Percentiles rank a stretch among this genome's conserved stretches.
phyloP scores from a whole-genome alignment of 768 basidiomycete genomes.

The Leucocoprinus leucothites region DNA sequence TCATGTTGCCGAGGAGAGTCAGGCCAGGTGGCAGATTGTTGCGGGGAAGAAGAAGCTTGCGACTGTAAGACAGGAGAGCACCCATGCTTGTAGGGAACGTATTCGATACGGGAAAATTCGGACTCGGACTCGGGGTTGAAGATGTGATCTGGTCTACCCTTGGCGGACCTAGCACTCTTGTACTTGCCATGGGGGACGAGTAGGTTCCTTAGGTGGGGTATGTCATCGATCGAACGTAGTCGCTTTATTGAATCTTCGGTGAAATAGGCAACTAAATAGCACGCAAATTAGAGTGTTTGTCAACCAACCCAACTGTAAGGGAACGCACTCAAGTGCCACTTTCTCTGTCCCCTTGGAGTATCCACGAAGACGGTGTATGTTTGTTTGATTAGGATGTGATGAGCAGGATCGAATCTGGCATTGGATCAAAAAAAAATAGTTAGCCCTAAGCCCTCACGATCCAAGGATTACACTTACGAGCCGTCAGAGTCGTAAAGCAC shows the following conservation, averaged over 20 bases:
- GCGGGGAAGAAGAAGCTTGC: conserved; percentile 17
- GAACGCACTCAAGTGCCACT: conserved; percentile 76
- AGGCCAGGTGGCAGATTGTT: conserved; percentile 16
- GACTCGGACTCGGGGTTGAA: conserved; percentile 41
- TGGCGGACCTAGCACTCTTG: conserved; percentile 66
- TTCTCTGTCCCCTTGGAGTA: conserved; percentile 61
- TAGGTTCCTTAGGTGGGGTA: conserved; percentile 47
- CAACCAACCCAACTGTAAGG: conserved; percentile 1
- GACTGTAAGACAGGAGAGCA: conserved; percentile 19
- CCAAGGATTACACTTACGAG: conserved; percentile 19
- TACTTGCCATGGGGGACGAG: conserved; percentile 65
- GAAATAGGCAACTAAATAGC: conserved; percentile 67
- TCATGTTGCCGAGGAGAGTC: conserved; percentile 17
- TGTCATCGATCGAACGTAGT: conserved; percentile 61
- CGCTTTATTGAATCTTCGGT: conserved; percentile 65
- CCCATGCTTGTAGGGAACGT: conserved; percentile 39
- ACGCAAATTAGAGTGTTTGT: background rate
- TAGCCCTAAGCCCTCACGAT: background rate
- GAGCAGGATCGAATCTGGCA: conserved; percentile 29
- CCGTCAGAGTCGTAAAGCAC: conserved; percentile 34
- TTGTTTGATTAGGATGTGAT: conserved; percentile 64
- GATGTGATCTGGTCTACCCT: conserved; percentile 51
- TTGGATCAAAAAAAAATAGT: conserved; percentile 14
- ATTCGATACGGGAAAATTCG: conserved; percentile 40
- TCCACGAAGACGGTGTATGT: conserved; percentile 80